These are phyloP conservation scores for Plantago coronopus DNA, from an alignment of 305 asterid genomes.

Conservation along the genomic window DNA sequence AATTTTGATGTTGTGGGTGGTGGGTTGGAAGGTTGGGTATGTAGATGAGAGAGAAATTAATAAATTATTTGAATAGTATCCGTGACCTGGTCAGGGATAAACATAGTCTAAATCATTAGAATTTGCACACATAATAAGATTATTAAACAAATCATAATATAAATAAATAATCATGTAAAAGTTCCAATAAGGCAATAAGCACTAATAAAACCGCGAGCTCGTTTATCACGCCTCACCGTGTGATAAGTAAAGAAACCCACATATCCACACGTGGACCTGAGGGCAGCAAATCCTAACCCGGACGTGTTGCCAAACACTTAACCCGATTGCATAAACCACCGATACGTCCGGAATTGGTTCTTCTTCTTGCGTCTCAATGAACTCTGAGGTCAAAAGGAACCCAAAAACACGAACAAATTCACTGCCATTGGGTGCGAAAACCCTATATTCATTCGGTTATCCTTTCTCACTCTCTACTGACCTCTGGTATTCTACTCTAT, in stretches of 20 bases:
- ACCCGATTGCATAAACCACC: slow-evolving; percentile 54
- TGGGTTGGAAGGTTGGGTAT: too few species aligned
- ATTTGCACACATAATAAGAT: too few species aligned
- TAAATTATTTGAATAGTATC: too few species aligned
- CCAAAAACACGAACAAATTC: slow-evolving; percentile 23
- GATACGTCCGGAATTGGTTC: slow-evolving; percentile 64
- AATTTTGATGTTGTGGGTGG: too few species aligned
- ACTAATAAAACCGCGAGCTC: too few species aligned
- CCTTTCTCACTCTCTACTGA: slow-evolving; percentile 18
- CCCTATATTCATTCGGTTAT: slow-evolving; percentile 25
- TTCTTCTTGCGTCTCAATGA: slow-evolving; percentile 39
- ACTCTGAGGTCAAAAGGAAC: slow-evolving; percentile 33
- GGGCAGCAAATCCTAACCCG: slow-evolving; percentile 61
- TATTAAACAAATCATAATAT: too few species aligned
- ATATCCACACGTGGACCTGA: slow-evolving; percentile 32
- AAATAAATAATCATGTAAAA: too few species aligned
- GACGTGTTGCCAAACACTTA: slow-evolving; percentile 44
- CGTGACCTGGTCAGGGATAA: too few species aligned
- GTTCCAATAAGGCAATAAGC: too few species aligned
- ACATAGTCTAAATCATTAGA: too few species aligned
- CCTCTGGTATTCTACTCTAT: slow-evolving; percentile 5
- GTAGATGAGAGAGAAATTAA: too few species aligned
- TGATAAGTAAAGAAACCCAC: background rate
- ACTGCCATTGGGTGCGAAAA: slow-evolving; percentile 25
- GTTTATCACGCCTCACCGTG: too few species aligned